These are phyloP conservation scores for Macadamia integrifolia DNA, from an alignment of 164 flowering plant genomes.

Conservation along the genomic window DNA sequence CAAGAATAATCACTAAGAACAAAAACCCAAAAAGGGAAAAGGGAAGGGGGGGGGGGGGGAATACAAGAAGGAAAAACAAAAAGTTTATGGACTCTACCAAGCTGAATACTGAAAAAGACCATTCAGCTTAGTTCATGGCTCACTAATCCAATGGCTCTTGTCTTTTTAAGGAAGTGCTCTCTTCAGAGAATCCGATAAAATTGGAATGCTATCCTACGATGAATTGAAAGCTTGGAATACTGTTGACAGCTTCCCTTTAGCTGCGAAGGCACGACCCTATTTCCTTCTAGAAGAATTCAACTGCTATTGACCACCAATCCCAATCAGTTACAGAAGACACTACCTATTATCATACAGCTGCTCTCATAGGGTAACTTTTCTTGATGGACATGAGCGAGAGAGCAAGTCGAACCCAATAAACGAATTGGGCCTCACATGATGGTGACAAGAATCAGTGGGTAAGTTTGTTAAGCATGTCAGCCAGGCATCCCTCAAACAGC, in stretches of 20 bases:
- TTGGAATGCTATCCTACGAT: neutral
- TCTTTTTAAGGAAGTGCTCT: too few species aligned
- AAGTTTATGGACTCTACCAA: slow-evolving; percentile 16
- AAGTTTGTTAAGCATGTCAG: neutral
- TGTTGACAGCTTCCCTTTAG: slow-evolving; percentile 4
- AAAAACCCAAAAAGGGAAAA: too few species aligned
- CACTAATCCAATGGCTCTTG: slow-evolving; percentile 6
- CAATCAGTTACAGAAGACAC: slow-evolving; percentile 16
- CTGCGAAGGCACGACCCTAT: slow-evolving; percentile 1
- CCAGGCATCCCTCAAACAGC: neutral
- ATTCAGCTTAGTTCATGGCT: slow-evolving; percentile 18
- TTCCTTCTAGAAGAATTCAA: slow-evolving; percentile 24
- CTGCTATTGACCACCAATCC: slow-evolving; percentile 12
- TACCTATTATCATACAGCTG: slow-evolving; percentile 25
- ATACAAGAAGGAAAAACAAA: too few species aligned
- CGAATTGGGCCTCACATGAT: neutral
- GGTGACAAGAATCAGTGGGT: neutral
- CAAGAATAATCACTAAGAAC: too few species aligned
- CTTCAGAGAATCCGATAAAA: too few species aligned
- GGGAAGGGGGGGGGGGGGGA: too few species aligned
- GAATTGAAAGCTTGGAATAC: slow-evolving; percentile 1
- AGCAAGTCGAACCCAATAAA: neutral
- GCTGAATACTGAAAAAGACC: slow-evolving; percentile 25
- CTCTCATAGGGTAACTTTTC: slow-evolving; percentile 3
- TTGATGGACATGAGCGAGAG: slow-evolving; percentile 5